These are phyloP conservation scores for Kodamaea anthophila DNA, from an alignment of 1,139 yeast genomes.

Conservation along the genomic window DNA sequence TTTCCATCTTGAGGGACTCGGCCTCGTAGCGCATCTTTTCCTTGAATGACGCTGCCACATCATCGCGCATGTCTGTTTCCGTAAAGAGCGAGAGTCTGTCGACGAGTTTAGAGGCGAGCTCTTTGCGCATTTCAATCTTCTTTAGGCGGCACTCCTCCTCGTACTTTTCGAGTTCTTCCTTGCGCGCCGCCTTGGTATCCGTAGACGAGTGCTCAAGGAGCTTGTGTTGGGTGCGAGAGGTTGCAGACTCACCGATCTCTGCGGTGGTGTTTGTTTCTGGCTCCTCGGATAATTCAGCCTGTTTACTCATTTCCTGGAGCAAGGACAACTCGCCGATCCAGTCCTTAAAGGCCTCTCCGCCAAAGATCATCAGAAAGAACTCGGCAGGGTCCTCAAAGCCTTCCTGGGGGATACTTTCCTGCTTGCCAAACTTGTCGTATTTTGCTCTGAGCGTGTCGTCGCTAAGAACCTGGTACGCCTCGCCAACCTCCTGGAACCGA, in stretches of 20 bases:
- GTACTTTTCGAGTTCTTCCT: slow-evolving; percentile 64
- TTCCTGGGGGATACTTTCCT: slow-evolving; percentile 70
- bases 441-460: slow-evolving; percentile 67
- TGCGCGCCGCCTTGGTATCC: slow-evolving; percentile 15
- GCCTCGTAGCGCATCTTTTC: slow-evolving; percentile 77
- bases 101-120: slow-evolving; percentile 56
- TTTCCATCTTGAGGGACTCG: slow-evolving; percentile 84
- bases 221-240: slow-evolving; percentile 4
- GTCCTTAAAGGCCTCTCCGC: slow-evolving; percentile 63
- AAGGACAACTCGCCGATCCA: slow-evolving; percentile 89
- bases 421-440: slow-evolving; percentile 83
- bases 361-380: slow-evolving; percentile 77
- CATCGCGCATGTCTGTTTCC: slow-evolving; percentile 71
- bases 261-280: slow-evolving; percentile 4
- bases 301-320: slow-evolving; percentile 70
- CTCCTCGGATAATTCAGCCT: slow-evolving; percentile 48
- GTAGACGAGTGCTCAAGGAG: slow-evolving; percentile 6
- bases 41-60: slow-evolving; percentile 62
- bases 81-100: slow-evolving; percentile 71
- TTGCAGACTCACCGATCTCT: slow-evolving; percentile 3
- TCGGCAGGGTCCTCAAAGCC: slow-evolving; percentile 70
- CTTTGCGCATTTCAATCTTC: slow-evolving; percentile 66
- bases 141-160: slow-evolving; percentile 73
- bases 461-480: slow-evolving; percentile 79
- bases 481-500: slow-evolving; percentile 63